A percentile compares a stretch with the other conserved stretches of the same genome.
Conservation (phyloP, 306 rosid genomes). For the Castanospermum australe region DNA sequence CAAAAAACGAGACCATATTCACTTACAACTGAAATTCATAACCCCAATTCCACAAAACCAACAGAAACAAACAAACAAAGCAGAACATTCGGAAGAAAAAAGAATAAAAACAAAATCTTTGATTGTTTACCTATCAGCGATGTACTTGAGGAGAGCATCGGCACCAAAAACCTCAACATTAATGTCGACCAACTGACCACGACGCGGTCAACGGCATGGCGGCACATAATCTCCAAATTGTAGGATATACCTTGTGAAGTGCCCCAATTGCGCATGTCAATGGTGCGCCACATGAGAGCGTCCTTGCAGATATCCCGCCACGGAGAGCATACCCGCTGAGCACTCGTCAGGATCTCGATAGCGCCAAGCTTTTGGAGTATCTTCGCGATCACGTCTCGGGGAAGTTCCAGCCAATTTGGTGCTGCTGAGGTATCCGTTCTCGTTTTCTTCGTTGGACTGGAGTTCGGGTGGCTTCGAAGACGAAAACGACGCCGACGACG, state of each 20-base stretch:
- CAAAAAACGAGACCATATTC: no score
- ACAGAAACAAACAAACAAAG: no score
- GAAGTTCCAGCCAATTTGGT: constrained; percentile 37
- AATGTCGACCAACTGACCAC: constrained; percentile 25
- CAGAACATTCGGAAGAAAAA: no score
- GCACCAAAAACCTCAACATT: constrained; percentile 18
- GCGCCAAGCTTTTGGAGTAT: constrained; percentile 31
- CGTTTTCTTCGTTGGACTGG: neutral
- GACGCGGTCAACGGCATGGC: constrained; percentile 34
- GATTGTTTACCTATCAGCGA: constrained; percentile 34
- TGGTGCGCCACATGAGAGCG: constrained; percentile 46
- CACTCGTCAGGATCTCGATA: constrained; percentile 29
- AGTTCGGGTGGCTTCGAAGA: no score
- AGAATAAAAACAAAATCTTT: no score
- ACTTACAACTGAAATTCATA: no score
- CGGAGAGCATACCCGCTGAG: constrained; percentile 38
- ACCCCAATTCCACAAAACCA: no score
- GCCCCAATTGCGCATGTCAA: constrained; percentile 18
- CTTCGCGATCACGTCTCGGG: constrained; percentile 32
- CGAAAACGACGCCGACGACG: no score
- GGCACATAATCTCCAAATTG: constrained; percentile 32
- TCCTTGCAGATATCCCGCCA: constrained; percentile 47
- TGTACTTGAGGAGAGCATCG: constrained; percentile 29
- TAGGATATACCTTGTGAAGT: neutral
- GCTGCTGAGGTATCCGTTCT: neutral